Evolutionary conservation across 129 eudicot species (phyloP).

Genomic region (Arctium lappa): DNA sequence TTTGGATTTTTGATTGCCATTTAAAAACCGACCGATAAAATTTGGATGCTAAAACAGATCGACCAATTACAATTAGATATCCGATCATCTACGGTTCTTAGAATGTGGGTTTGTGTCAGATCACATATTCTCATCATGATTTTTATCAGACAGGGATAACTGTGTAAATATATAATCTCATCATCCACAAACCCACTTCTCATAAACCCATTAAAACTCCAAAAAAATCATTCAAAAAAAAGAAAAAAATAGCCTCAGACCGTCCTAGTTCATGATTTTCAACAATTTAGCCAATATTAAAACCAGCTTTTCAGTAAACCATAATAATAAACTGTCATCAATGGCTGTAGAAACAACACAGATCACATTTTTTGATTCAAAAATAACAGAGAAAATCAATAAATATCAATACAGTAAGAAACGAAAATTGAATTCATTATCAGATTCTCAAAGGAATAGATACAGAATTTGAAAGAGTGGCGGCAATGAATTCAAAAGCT

Average conservation of each 20-base stretch:
- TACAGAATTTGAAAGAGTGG: neutral
- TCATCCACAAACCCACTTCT: constrained; percentile 26
- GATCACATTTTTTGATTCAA: neutral
- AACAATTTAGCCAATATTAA: constrained; percentile 11
- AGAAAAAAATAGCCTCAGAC: constrained; percentile 46
- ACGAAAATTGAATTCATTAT: neutral
- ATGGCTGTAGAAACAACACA: constrained; percentile 10
- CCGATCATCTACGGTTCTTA: too few relatives aligned
- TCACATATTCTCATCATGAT: neutral
- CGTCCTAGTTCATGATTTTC: constrained; percentile 62
- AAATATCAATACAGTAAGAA: too few relatives aligned
- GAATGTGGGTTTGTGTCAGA: neutral
- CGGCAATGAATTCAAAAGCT: neutral
- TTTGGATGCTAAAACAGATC: too few relatives aligned
- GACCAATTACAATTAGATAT: too few relatives aligned
- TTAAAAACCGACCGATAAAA: too few relatives aligned
- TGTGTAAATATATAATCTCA: constrained; percentile 25
- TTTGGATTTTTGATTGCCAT: too few relatives aligned
- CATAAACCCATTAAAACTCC: neutral
- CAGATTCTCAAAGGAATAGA: neutral
- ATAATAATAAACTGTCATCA: constrained; percentile 25
- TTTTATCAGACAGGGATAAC: neutral
- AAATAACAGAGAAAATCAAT: too few relatives aligned
- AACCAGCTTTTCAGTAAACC: constrained; percentile 17
- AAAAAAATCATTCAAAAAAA: neutral